Percentiles rank a stretch among this genome's conserved stretches.
phyloP scores from a whole-genome alignment of 805 yeast species.

The Cyberlindnera saturnus region DNA sequence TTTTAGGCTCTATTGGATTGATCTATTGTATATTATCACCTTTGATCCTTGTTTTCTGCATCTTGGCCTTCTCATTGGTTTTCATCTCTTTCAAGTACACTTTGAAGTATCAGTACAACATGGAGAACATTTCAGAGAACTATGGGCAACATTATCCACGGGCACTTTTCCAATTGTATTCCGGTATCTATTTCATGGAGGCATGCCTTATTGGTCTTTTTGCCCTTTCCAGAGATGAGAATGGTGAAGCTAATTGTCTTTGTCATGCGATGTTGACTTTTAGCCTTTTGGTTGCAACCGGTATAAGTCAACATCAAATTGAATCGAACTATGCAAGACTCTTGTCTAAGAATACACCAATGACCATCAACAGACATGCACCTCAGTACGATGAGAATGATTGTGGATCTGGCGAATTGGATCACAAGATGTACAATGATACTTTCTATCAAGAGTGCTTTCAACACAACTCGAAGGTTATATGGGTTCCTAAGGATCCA shows the following conservation, averaged over 20 bases:
- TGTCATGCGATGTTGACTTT: conserved; percentile 50
- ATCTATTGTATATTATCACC: conserved; percentile 81
- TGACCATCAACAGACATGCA: conserved; percentile 6
- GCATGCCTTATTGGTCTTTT: conserved; percentile 73
- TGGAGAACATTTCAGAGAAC: conserved; percentile 51
- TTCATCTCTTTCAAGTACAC: conserved; percentile 68
- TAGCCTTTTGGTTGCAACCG: conserved; percentile 43
- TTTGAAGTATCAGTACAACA: conserved; percentile 49
- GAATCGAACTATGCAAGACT: conserved; percentile 34
- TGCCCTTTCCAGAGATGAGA: conserved; percentile 49
- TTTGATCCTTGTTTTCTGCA: conserved; percentile 54
- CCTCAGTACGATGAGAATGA: conserved; percentile 1
- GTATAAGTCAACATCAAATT: conserved; percentile 50
- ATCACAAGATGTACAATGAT: conserved; percentile 12
- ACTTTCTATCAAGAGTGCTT: conserved; percentile 22
- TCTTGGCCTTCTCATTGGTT: conserved; percentile 50
- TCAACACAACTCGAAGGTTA: conserved; percentile 10
- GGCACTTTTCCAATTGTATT: conserved; percentile 70
- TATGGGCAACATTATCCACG: conserved; percentile 65
- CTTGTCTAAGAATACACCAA: conserved; percentile 32
- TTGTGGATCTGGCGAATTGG: neutral
- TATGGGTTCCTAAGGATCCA: conserved; percentile 24
- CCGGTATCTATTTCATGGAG: conserved; percentile 80
- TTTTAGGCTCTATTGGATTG: conserved; percentile 71
- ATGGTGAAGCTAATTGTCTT: conserved; percentile 37